Percentiles rank a stretch among this genome's conserved stretches.
Evolutionary conservation across 2,329 filamentous ascomycete genomes (phyloP).

Genomic region (Venturia oleaginea): DNA sequence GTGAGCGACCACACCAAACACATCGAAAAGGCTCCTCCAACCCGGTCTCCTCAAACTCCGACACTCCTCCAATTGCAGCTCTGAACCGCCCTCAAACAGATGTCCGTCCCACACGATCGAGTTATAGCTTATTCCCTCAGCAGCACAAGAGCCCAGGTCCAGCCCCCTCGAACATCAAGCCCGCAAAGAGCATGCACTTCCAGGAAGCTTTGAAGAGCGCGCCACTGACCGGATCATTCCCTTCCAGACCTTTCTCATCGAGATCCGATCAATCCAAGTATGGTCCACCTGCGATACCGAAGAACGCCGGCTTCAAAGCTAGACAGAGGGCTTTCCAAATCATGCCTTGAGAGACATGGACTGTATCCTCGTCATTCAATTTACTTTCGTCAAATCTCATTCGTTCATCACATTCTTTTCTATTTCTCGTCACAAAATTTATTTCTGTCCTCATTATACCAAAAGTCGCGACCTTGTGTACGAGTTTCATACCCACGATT

Average conservation of each 20-base stretch:
- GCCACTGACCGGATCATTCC: neutral
- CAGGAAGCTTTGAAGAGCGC: neutral
- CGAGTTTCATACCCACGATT: neutral
- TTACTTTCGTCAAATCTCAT: neutral
- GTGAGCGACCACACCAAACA: neutral
- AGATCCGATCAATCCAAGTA: neutral
- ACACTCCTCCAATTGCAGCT: neutral
- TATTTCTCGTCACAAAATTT: neutral
- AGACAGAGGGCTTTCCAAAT: neutral
- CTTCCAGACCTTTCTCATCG: neutral
- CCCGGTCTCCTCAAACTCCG: neutral
- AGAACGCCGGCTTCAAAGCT: neutral
- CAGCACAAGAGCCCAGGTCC: neutral
- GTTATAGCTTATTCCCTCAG: slow-evolving; percentile 6
- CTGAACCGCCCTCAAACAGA: neutral
- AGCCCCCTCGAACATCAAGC: neutral
- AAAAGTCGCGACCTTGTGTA: neutral
- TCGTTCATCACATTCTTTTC: neutral
- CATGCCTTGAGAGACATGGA: neutral
- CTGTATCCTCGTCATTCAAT: too few species aligned
- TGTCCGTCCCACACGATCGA: slow-evolving; percentile 2
- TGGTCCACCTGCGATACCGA: neutral
- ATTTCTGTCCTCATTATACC: neutral
- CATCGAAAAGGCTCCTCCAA: slow-evolving; percentile 1
- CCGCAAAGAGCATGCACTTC: neutral